Evolutionary conservation across 1,284 basidiomycete species (phyloP), one percentile per base, ranked within the genome.

Genomic region (Puccinia horiana): DNA sequence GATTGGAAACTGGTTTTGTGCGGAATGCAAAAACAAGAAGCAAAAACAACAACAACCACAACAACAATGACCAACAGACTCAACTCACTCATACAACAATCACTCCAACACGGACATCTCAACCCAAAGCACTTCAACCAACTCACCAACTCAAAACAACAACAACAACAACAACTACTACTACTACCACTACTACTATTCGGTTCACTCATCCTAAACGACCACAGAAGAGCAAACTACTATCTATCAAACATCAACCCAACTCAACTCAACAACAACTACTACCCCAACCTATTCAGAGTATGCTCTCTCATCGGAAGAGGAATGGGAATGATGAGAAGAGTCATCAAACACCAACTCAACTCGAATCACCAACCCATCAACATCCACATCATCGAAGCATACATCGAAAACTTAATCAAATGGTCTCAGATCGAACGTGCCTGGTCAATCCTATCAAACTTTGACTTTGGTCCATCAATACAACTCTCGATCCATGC

Each of bases 1-100:
- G 11, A 78, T 63, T 1, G 76, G 76, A 0, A 67, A 56, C n/a
- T 78, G 76, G 76, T 78, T 52, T 32, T 78, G 76, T 54, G 44
- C 61, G 6, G 63, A 78, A 18, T 78, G 76, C 52, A 35, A 67
- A 69, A 69, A 18, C 37, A 35, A 40, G 11, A 35, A 69, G 6
- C n/a, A 40, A n/a, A 40, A 35, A 20, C 26, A 69, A 44, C 16
- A 37, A 44, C 11, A 69, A 5, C 35, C 2, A 37, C 37, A 54
- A 54, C 20, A 11, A 54, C 9, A 16, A 54, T n/a, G n/a, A 20
- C 52, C 67, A 42, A n/a, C 23, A 20, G 14, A 52, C 69, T 72
- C 20, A 12, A 8, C 11, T 23, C n/a, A 8, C 14, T 72, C n/a
- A 72, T 72, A n/a, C 69, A 72, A 11, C 69, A 49, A 2, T 42